These are phyloP conservation scores for Aspergillus haitiensis DNA, from an alignment of 495 filamentous ascomycete species.

Conservation along the genomic window DNA sequence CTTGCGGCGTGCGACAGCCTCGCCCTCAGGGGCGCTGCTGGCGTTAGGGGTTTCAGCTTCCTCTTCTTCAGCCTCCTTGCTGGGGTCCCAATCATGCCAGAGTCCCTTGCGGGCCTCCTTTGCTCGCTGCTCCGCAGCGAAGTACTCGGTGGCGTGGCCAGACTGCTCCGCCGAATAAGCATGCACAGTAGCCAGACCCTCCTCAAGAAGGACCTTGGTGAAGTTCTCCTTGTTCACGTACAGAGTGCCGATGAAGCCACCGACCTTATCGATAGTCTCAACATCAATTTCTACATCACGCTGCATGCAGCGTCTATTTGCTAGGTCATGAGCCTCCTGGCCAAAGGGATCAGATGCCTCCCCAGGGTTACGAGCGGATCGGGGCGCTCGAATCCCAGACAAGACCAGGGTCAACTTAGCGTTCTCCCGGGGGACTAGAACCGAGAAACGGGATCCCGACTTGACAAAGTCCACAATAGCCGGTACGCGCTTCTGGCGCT, in stretches of 20 bases:
- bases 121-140: slow-evolving; percentile 81
- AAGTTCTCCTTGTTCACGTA: slow-evolving; percentile 96
- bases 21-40: slow-evolving; percentile 49
- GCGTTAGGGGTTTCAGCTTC: slow-evolving; percentile 45
- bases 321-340: slow-evolving; percentile 88
- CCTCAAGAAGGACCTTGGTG: slow-evolving; percentile 89
- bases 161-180: slow-evolving; percentile 94
- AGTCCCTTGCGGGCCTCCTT: slow-evolving; percentile 84
- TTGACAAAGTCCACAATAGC: slow-evolving; percentile 97
- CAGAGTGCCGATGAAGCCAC: slow-evolving; percentile 94
- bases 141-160: slow-evolving; percentile 81
- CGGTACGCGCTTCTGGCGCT: slow-evolving; percentile 88
- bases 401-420: slow-evolving; percentile 95
- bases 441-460: slow-evolving; percentile 88
- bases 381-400: slow-evolving; percentile 89
- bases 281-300: slow-evolving; percentile 96
- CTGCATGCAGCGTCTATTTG: slow-evolving; percentile 84
- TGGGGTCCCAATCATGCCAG: slow-evolving; percentile 94
- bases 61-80: slow-evolving; percentile 64
- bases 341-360: slow-evolving; percentile 93
- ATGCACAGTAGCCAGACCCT: slow-evolving; percentile 89
- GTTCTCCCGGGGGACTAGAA: slow-evolving; percentile 89
- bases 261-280: slow-evolving; percentile 90
- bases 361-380: slow-evolving; percentile 73
- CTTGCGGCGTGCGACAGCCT: slow-evolving; percentile 57